Evolutionary conservation across 2,329 filamentous ascomycete genomes (phyloP), one percentile per base, ranked within the genome.

Genomic region (Dothideomycetes sp.): DNA sequence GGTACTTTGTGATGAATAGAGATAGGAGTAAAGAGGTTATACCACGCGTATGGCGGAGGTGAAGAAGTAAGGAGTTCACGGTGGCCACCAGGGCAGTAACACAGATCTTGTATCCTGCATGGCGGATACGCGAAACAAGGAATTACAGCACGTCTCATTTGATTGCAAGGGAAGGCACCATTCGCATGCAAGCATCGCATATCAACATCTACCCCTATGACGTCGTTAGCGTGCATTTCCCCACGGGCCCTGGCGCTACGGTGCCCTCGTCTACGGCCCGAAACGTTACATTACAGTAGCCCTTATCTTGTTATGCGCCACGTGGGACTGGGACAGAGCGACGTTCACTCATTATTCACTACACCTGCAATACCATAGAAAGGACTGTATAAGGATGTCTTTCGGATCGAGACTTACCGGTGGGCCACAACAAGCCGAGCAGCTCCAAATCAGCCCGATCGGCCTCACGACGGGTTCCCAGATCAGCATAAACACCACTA

Each of bases 21-120:
- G 22, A 27, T 27, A 27, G 22, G 22, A 7, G 22, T n/a, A n/a
- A n/a, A 27, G 22, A 27, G 22, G 22, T 27, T 27, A 12, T 7
- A 27, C 7, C 45, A 84, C 78, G 30, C 64, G 73, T 27, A 72
- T 81, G 31, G 82, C 94, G 54, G 88, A 88, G 5, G 65, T 82
- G 44, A 63, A 74, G 34, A 72, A 74, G 47, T 95, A 84, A 64
- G 85, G 94, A 48, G 76, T 93, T 46, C 84, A 93, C 56, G 66
- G 73, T 35, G 84, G 88, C 41, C 70, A 72, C 15, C 55, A 56
- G 12, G 22, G n/a, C n/a, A n/a, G 22, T 27, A 12, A 27, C 22
- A 27, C 22, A 7, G 22, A 27, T 27, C 12, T 27, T 27, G 22
- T 27, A 27, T 27, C 22, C 31, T 35, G 30, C 16, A 24, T 32